Conservation (phyloP, 2,329 filamentous ascomycete genomes). For the Xylaria sp. region DNA sequence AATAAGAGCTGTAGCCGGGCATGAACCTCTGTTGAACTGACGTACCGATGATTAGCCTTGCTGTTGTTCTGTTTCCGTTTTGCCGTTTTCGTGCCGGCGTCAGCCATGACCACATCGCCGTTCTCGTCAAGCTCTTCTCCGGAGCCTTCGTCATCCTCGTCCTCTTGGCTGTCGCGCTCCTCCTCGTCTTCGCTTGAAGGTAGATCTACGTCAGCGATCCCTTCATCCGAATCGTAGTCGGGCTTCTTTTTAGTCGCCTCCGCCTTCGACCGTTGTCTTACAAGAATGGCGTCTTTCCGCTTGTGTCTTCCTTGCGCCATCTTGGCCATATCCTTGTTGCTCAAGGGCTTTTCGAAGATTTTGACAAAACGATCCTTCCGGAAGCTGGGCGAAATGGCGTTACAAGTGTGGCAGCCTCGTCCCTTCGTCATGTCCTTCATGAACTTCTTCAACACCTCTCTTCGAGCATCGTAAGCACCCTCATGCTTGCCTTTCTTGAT, state of each 20-base stretch:
- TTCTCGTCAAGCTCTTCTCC: conserved; percentile 64
- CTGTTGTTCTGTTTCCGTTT: conserved; percentile 53
- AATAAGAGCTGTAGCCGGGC: conserved; percentile 84
- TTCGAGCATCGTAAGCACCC: conserved; percentile 80
- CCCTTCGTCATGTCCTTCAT: conserved; percentile 76
- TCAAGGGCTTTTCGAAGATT: conserved; percentile 87
- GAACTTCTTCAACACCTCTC: conserved; percentile 83
- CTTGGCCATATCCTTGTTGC: conserved; percentile 77
- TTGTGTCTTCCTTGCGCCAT: conserved; percentile 79
- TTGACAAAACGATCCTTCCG: conserved; percentile 93
- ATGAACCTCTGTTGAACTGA: conserved; percentile 85
- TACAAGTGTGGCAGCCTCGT: conserved; percentile 74
- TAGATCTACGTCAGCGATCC: conserved; percentile 72
- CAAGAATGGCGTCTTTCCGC: conserved; percentile 75
- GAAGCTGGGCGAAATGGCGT: conserved; percentile 81
- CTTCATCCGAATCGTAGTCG: conserved; percentile 71
- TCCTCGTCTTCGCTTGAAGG: conserved; percentile 59
- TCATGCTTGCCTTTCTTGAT: conserved; percentile 79
- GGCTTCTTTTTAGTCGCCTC: conserved; percentile 50
- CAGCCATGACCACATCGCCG: conserved; percentile 69
- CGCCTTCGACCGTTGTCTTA: conserved; percentile 53
- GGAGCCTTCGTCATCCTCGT: conserved; percentile 52
- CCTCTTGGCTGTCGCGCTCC: conserved; percentile 50
- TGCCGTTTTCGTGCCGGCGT: conserved; percentile 52
- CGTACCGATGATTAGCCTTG: conserved; percentile 72